Evolutionary conservation across 331 rosid genomes (phyloP), one percentile per base, ranked within the genome.

Genomic region (Phaseolus coccineus): DNA sequence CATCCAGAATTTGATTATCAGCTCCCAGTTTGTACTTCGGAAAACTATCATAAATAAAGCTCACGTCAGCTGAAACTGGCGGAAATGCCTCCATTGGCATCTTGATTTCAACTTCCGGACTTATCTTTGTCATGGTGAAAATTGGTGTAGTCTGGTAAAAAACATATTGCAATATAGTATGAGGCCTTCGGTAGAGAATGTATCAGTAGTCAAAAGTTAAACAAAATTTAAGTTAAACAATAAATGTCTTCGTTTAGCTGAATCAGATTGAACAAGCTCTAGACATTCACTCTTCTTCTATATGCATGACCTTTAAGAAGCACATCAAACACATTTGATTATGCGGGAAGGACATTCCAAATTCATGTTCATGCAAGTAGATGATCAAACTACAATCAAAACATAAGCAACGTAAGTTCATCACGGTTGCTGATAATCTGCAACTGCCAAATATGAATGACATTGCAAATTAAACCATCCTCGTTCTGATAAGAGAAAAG

Each of bases 1-100:
- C 92, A 77, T 95, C 96, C 79, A 88, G 76, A 76, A 95, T 84
- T 88, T 93, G 94, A 87, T 83, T 87, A 83, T 90, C 93, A 39
- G 89, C 85, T 83, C 93, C 97, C 77, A 95, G 80, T 85, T 88
- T 93, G 75, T 95, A 95, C 84, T 91, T 93, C 0, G 99, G 99
- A 81, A 95, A 95, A 71, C 84, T 74, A 68, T 80, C 74, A 25
- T 90, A 88, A 69, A 82, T 87, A 79, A 95, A 91, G 88, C 99
- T 95, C 87, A 95, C 97, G 67, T 95, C 99, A 67, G 90, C 97
- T 8, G 99, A 95, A 78, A 95, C 97, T 8, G 88, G 87, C 0
- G 89, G 89, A 72, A 86, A 81, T 56, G 88, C 89, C 68, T 90
- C 97, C 83, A 80, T 78, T 57, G 84, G 83, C 88, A 86, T 83